A percentile compares a stretch with the other conserved stretches of the same genome.
These are phyloP conservation scores for Scleroderma bovista DNA, from an alignment of 768 basidiomycete genomes.

Conservation along the genomic window DNA sequence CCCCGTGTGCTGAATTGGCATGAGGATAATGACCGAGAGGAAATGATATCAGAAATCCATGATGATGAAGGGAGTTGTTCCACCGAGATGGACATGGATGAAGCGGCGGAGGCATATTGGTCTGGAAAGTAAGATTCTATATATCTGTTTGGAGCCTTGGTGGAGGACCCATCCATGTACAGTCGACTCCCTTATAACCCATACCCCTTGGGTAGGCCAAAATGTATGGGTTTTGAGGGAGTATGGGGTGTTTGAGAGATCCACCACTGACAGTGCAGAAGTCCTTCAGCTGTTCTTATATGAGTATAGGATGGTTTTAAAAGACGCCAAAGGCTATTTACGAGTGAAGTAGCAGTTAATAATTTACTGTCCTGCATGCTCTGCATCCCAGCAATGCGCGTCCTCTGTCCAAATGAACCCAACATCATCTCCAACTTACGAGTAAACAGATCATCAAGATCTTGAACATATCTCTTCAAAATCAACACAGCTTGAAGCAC, in stretches of 20 bases:
- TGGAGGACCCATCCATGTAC: too few relatives aligned
- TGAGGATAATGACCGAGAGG: constrained; percentile 23
- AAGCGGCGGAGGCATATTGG: constrained; percentile 30
- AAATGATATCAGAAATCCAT: constrained; percentile 3
- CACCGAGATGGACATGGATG: constrained; percentile 35
- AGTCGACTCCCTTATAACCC: constrained; percentile 1
- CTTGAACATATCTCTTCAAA: constrained; percentile 14
- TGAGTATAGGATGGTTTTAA: neutral
- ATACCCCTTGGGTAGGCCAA: constrained; percentile 2
- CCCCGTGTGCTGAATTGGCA: constrained; percentile 60
- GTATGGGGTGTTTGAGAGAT: constrained; percentile 1
- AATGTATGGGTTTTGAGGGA: constrained; percentile 2
- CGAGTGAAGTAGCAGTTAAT: neutral
- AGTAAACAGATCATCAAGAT: constrained; percentile 18
- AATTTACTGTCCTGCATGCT: neutral
- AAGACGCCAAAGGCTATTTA: neutral
- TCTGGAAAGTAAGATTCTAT: neutral
- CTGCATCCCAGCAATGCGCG: constrained; percentile 7
- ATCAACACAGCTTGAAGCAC: neutral
- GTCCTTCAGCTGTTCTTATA: neutral
- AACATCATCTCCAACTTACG: constrained; percentile 19
- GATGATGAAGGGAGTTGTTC: constrained; percentile 14
- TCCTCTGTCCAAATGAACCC: constrained; percentile 17
- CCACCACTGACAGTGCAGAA: neutral
- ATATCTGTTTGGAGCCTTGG: too few relatives aligned